Evolutionary conservation across 2,329 filamentous ascomycete species (phyloP).

Genomic region (Aspergillus piperis): DNA sequence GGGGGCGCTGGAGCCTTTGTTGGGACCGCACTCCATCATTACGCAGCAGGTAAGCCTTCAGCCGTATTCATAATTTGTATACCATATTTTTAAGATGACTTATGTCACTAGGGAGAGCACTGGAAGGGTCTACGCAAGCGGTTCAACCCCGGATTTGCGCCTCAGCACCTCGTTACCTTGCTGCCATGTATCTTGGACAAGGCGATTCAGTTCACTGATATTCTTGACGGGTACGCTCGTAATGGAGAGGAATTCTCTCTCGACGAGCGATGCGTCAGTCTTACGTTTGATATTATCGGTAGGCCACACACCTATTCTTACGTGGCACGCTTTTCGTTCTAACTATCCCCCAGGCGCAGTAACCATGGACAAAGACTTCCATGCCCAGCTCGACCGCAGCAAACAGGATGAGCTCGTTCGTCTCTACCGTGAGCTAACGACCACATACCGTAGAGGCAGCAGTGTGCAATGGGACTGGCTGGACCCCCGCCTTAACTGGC

Average conservation of each 20-base stretch:
- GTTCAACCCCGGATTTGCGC: constrained; percentile 37
- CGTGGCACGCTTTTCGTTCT: neutral
- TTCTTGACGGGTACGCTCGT: constrained; percentile 22
- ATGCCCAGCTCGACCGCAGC: constrained; percentile 20
- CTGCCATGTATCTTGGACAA: constrained; percentile 32
- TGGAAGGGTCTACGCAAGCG: constrained; percentile 33
- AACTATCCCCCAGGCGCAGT: constrained; percentile 12
- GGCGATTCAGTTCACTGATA: constrained; percentile 23
- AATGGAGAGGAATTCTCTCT: constrained; percentile 27
- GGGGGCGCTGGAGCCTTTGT: neutral
- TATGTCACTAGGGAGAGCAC: constrained; percentile 19
- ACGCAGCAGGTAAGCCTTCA: constrained; percentile 3
- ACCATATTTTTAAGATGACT: neutral
- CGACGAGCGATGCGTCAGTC: constrained; percentile 26
- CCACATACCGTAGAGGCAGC: constrained; percentile 7
- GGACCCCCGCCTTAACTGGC: neutral
- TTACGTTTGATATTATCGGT: constrained; percentile 40
- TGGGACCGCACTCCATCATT: constrained; percentile 16
- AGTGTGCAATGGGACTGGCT: neutral
- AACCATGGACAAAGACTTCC: constrained; percentile 24
- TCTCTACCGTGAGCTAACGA: constrained; percentile 24
- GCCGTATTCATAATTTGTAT: neutral
- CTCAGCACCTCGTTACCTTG: constrained; percentile 29
- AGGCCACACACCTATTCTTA: neutral
- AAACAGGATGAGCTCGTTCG: constrained; percentile 23